Evolutionary conservation across 192 early-diverging fungal species (phyloP), one percentile per base, ranked within the genome.

Genomic region (Backusella westeae): DNA sequence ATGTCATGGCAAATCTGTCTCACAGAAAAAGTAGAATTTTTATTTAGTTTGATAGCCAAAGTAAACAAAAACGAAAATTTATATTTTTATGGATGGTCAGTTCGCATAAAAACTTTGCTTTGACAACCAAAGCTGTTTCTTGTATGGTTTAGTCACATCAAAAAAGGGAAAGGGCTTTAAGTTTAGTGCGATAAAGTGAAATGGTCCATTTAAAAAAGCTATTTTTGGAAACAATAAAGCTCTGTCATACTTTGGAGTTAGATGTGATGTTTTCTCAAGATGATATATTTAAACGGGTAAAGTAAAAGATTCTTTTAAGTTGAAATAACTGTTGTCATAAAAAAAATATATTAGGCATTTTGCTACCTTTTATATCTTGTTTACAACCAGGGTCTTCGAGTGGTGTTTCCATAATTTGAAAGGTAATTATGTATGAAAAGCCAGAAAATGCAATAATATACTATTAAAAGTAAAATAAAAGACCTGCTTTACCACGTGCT

Each of bases 11-110:
- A 63, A 29, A 29, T 63, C 26, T 63, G 56, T 63, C 56, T 59
- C 56, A 59, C 56, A 59, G 56, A 59, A 59, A 59, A 59, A 23
- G 56, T 29, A 59, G 56, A 26, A 26, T 59, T 59, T 59, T 59
- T 59, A 32, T 59, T 59, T 59, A 10, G 29, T 26, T 26, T 59
- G 1, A 29, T 10, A 44, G 12, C 12, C 42, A 44, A 44, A 44
- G 42, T 15, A 3, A 44, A 44, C 42, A 44, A 44, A 39, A 44
- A 14, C 42, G 14, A 44, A 44, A 17, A 42, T 52, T 53, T 53
- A 21, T 53, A 1, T 53, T 53, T 21, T 53, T 56, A 56, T 21
- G 21, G 23, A 21, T 56, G 3, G 42, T 4, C 14, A 56, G 8
- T 10, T 56, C 21, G 53, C n/a, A 56, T 56, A 21, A 56, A 21